Evolutionary conservation across 2,329 filamentous ascomycete genomes (phyloP).

Genomic region (Monosporascus sp.): DNA sequence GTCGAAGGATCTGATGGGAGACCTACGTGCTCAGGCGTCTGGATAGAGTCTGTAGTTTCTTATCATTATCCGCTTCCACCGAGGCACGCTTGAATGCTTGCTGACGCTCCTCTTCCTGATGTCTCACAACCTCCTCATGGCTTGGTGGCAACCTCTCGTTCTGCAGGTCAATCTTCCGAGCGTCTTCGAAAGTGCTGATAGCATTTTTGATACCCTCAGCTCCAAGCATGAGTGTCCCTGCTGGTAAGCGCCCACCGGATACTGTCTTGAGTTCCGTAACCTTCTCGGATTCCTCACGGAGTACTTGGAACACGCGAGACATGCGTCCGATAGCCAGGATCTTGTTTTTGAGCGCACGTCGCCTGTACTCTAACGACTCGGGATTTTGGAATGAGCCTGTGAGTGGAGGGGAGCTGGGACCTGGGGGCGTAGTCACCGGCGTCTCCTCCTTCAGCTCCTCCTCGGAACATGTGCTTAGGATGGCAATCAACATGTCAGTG

Average conservation of each 20-base stretch:
- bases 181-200: conserved; percentile 94
- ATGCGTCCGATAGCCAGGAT: conserved; percentile 95
- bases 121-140: conserved; percentile 83
- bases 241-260: conserved; percentile 83
- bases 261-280: conserved; percentile 98
- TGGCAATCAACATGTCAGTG: conserved; percentile 98
- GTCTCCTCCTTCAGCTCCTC: conserved; percentile 92
- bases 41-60: conserved; percentile 78
- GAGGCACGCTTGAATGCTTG: conserved; percentile 82
- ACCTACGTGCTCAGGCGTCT: conserved; percentile 94
- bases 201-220: conserved; percentile 98
- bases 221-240: conserved; percentile 94
- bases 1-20: background rate
- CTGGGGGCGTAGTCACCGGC: conserved; percentile 62
- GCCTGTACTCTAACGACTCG: conserved; percentile 88
- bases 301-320: conserved; percentile 95
- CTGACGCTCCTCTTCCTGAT: conserved; percentile 73
- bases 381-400: conserved; percentile 54
- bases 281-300: conserved; percentile 93
- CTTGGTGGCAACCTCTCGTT: conserved; percentile 92
- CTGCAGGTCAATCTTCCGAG: conserved; percentile 91
- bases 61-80: conserved; percentile 87
- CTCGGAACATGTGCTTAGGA: conserved; percentile 98
- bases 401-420: conserved; percentile 69
- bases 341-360: conserved; percentile 98